Base-by-base conservation (phyloP, 441 rosid species). In the Populus hybrid region DNA sequence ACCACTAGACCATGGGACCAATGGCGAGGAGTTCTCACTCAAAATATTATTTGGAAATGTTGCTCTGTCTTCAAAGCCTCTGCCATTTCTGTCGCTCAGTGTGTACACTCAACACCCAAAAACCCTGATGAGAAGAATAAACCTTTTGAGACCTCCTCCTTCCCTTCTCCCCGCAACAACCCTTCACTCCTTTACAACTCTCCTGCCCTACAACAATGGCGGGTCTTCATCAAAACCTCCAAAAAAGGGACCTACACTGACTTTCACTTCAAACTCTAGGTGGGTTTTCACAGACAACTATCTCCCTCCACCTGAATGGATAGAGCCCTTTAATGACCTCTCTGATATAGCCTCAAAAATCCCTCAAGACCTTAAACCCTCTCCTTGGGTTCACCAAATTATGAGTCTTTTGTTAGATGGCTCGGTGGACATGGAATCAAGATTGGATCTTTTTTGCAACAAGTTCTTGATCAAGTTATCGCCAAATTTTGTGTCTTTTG, bases 381-480 rank as follows among this genome's bases (percentile, higher is more conserved):
- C 95, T 72, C 97, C 95, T 21, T 92, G 97, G 97, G 88, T 91
- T 67, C 80, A 71, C 76, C 90, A 85, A 77, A 87, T 91, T 68
- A 79, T 87, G 71, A 74, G 80, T 78, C 90, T 93, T 73, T 79
- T 53, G 8, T 53, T 94, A 59, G 94, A 90, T 79, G 90, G 91
- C 64, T 90, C 94, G 10, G 68, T 78, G n/a, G 76, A 82, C 14
- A 90, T 93, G 97, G 97, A 93, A 81, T 81, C 87, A 14, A 89
- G 89, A 81, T 77, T 90, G 1, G 87, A 87, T 28, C 83, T 77
- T 38, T 93, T 90, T 81, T 88, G 93, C 38, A 34, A 70, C 59
- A 88, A 84, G 85, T 92, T 89, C 70, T 88, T 91, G 81, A 84
- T 94, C 61, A 88, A 82, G 84, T 72, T 93, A 78, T 87, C 99